phyloP scores from a whole-genome alignment of 2,329 filamentous ascomycete species.

The Nemania diffusa region DNA sequence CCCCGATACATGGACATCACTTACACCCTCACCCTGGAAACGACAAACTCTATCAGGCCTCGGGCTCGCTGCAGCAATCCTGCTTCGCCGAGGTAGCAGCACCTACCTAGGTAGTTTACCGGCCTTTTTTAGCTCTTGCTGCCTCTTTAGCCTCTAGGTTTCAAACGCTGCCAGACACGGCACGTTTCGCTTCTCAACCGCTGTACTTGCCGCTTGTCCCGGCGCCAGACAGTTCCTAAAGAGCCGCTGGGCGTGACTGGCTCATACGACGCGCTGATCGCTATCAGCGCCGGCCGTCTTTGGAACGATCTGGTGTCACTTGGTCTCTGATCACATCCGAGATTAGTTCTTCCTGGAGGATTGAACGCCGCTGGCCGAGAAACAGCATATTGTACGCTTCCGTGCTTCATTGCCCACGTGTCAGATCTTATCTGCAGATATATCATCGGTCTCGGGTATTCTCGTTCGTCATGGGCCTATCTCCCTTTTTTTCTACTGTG shows the following conservation, averaged over 20 bases:
- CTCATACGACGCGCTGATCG: conserved; percentile 7
- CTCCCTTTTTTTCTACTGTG: conserved; percentile 49
- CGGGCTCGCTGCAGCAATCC: conserved; percentile 20
- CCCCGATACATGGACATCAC: conserved; percentile 33
- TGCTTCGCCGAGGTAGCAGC: conserved; percentile 12
- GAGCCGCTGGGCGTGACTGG: conserved; percentile 8
- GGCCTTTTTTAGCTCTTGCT: conserved; percentile 7
- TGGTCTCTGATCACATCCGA: not conserved
- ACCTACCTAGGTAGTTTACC: not conserved
- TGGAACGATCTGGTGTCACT: not conserved
- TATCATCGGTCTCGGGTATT: conserved; percentile 9
- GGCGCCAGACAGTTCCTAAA: not conserved
- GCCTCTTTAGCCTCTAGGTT: conserved; percentile 28
- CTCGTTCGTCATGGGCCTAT: conserved; percentile 49
- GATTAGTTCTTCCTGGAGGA: conserved; percentile 1
- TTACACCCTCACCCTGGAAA: conserved; percentile 5
- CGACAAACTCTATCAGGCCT: conserved; percentile 23
- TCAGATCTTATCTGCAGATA: conserved; percentile 2
- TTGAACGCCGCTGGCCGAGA: not conserved
- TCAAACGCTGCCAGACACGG: conserved; percentile 26
- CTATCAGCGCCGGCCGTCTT: not conserved
- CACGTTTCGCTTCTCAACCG: conserved; percentile 15
- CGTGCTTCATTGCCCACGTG: conserved; percentile 4
- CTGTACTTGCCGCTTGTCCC: conserved; percentile 2
- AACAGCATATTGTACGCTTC: not conserved